Evolutionary conservation across 345 rosid genomes (phyloP).

Genomic region (Moricandia arvensis): DNA sequence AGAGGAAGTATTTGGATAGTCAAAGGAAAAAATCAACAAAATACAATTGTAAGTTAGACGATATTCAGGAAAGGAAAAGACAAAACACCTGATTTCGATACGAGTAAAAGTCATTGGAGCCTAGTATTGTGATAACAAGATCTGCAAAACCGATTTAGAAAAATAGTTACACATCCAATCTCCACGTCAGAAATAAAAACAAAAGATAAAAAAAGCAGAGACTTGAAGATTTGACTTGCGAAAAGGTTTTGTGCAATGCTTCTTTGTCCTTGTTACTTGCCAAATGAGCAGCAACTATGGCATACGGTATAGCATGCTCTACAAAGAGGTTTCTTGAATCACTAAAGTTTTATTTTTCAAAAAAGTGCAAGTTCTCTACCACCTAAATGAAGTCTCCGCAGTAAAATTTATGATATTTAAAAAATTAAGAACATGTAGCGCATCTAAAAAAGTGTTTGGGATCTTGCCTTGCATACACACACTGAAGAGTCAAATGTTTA

Average conservation of each 20-base stretch:
- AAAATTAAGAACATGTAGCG: background rate
- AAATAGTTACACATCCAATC: conserved; percentile 33
- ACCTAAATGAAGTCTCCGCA: background rate
- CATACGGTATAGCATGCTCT: conserved; percentile 76
- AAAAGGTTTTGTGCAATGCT: conserved; percentile 58
- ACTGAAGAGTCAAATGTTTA: conserved; percentile 59
- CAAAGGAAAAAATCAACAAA: background rate
- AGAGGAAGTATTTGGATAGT: background rate
- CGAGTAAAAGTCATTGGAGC: conserved; percentile 94
- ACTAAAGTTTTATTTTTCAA: conserved; percentile 39
- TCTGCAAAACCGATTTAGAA: conserved; percentile 51
- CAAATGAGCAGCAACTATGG: conserved; percentile 77
- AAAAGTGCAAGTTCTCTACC: conserved; percentile 18
- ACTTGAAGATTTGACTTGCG: conserved; percentile 57
- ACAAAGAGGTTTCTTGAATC: conserved; percentile 86
- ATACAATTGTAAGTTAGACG: background rate
- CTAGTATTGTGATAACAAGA: conserved; percentile 82
- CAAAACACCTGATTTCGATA: conserved; percentile 73
- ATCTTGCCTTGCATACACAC: conserved; percentile 66
- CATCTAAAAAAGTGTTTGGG: conserved; percentile 13
- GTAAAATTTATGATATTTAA: background rate
- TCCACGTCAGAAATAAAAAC: background rate
- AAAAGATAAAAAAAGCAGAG: conserved; percentile 1
- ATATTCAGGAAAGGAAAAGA: conserved; percentile 14
- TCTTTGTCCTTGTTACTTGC: conserved; percentile 53